A percentile compares a stretch with the other conserved stretches of the same genome.
Evolutionary conservation across 306 rosid species (phyloP).

Genomic region (Trichosanthes cucumerina): DNA sequence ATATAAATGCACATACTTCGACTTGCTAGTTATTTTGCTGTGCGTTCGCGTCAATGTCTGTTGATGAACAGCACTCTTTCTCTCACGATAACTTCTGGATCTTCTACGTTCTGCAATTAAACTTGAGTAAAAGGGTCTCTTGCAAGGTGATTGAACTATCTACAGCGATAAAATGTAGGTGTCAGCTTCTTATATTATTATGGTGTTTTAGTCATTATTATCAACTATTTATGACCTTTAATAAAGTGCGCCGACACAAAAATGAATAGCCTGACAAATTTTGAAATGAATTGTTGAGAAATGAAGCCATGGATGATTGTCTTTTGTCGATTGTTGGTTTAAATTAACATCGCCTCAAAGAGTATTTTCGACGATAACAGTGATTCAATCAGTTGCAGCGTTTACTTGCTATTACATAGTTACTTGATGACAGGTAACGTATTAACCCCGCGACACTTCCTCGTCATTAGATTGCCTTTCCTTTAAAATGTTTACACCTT

Average conservation of each 20-base stretch:
- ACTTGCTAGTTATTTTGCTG: background rate
- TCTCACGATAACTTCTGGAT: background rate
- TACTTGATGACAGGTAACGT: background rate
- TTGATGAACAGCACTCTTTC: background rate
- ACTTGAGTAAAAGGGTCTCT: background rate
- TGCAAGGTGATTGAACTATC: background rate
- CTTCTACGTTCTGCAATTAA: background rate
- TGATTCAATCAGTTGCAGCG: too few species aligned
- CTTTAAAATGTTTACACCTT: background rate
- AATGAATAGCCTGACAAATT: background rate
- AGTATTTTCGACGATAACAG: background rate
- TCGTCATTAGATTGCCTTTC: background rate
- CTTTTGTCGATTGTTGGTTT: background rate
- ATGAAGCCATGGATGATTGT: background rate
- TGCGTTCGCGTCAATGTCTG: background rate
- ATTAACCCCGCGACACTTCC: background rate
- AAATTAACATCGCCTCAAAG: background rate
- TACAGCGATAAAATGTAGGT: background rate
- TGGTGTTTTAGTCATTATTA: background rate
- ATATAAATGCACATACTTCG: background rate
- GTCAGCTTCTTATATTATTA: background rate
- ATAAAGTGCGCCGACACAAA: background rate
- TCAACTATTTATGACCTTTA: background rate
- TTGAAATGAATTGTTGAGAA: background rate
- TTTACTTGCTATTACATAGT: background rate